Evolutionary conservation across 108 stramenopile species (phyloP).

Genomic region (Poteriospumella lacustris): DNA sequence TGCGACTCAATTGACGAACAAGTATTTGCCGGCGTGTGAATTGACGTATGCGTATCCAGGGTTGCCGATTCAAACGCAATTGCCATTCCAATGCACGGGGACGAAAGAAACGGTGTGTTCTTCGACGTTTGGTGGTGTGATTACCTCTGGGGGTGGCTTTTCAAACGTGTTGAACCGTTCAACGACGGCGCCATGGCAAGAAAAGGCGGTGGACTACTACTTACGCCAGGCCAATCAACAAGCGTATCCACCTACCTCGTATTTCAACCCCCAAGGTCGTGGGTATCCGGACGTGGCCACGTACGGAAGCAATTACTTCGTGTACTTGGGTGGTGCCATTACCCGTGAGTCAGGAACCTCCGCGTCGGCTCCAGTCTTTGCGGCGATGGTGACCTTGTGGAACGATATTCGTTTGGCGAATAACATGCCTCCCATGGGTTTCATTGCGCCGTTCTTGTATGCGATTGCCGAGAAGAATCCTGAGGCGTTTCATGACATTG

Average conservation of each 20-base stretch:
- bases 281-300: not conserved
- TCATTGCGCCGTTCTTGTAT: not conserved
- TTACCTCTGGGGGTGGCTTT: constrained; percentile 31
- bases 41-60: not conserved
- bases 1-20: constrained; percentile 26
- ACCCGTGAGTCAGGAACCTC: not conserved
- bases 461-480: not conserved
- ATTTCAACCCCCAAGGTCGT: not conserved
- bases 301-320: not conserved
- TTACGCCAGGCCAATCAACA: not conserved
- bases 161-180: not conserved
- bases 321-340: not conserved
- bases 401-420: not conserved
- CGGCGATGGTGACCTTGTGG: not conserved
- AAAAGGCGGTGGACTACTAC: not conserved
- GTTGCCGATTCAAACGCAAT: too few relatives aligned
- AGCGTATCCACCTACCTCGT: not conserved
- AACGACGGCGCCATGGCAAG: not conserved
- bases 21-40: not conserved
- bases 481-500: not conserved
- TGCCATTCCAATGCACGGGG: too few relatives aligned
- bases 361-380: not conserved
- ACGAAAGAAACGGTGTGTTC: constrained; percentile 13
- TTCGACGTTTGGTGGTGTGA: not conserved
- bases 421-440: not conserved